These are phyloP conservation scores for Neurospora cerealis DNA, from an alignment of 495 filamentous ascomycete genomes.

Conservation along the genomic window DNA sequence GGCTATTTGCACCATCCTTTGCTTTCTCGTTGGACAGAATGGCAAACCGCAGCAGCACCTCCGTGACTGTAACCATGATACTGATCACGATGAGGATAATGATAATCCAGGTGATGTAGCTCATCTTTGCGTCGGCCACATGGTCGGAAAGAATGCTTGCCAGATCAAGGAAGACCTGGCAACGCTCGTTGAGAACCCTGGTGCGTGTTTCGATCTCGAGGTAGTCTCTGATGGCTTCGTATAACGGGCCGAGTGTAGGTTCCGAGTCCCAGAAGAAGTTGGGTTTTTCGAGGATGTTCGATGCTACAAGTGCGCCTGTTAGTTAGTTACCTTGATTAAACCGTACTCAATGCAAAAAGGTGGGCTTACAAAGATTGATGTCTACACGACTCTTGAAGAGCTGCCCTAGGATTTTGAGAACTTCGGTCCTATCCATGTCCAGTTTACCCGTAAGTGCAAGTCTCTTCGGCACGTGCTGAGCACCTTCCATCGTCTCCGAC, in stretches of 20 bases:
- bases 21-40: conserved; percentile 49
- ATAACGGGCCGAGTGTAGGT: conserved; percentile 88
- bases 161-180: conserved; percentile 91
- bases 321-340: not conserved
- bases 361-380: conserved; percentile 83
- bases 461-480: conserved; percentile 80
- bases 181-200: conserved; percentile 92
- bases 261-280: conserved; percentile 99
- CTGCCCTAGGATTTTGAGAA: conserved; percentile 80
- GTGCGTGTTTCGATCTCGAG: conserved; percentile 94
- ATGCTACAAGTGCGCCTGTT: conserved; percentile 42
- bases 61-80: conserved; percentile 81
- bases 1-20: conserved; percentile 6
- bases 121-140: conserved; percentile 90
- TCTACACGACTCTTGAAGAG: conserved; percentile 93
- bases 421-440: conserved; percentile 85
- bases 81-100: conserved; percentile 86
- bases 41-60: conserved; percentile 80
- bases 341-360: not conserved
- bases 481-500: conserved; percentile 86
- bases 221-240: conserved; percentile 91
- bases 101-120: conserved; percentile 91
- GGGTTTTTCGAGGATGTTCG: conserved; percentile 93
- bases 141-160: conserved; percentile 90
- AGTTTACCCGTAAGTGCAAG: conserved; percentile 83